Conservation (phyloP, 2,329 filamentous ascomycete species). For the Decorospora gaudefroyi region DNA sequence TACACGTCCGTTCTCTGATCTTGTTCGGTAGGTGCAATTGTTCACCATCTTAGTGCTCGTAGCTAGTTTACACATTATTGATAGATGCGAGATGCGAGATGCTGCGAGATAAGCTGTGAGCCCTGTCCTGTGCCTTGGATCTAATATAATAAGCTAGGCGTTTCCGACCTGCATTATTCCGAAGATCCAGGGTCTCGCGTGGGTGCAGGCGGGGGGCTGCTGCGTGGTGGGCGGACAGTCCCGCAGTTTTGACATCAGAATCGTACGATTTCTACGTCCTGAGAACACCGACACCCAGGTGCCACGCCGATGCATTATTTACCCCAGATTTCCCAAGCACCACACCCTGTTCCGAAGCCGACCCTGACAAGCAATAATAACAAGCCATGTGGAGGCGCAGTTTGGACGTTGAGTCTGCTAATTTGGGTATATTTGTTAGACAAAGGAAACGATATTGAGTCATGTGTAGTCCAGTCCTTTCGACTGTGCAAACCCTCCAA, state of each 20-base stretch:
- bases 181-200: constrained; percentile 11
- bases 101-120: too few relatives aligned
- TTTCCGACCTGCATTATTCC: constrained; percentile 21
- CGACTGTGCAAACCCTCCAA: too few relatives aligned
- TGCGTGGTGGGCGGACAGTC: constrained; percentile 10
- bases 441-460: constrained; percentile 40
- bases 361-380: neutral
- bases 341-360: too few relatives aligned
- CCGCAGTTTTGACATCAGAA: constrained; percentile 32
- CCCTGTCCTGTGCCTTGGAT: too few relatives aligned
- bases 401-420: too few relatives aligned
- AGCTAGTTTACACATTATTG: too few relatives aligned
- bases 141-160: constrained; percentile 9
- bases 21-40: too few relatives aligned
- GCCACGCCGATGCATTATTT: constrained; percentile 13
- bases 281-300: constrained; percentile 15
- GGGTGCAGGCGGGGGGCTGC: neutral
- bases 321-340: constrained; percentile 21
- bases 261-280: constrained; percentile 36
- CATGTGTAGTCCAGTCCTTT: constrained; percentile 25
- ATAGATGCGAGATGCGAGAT: too few relatives aligned
- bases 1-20: too few relatives aligned
- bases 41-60: too few relatives aligned
- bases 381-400: too few relatives aligned
- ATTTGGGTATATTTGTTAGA: constrained; percentile 18